Base-by-base conservation (phyloP, 345 rosid genomes). In the Iberis pinnata region DNA sequence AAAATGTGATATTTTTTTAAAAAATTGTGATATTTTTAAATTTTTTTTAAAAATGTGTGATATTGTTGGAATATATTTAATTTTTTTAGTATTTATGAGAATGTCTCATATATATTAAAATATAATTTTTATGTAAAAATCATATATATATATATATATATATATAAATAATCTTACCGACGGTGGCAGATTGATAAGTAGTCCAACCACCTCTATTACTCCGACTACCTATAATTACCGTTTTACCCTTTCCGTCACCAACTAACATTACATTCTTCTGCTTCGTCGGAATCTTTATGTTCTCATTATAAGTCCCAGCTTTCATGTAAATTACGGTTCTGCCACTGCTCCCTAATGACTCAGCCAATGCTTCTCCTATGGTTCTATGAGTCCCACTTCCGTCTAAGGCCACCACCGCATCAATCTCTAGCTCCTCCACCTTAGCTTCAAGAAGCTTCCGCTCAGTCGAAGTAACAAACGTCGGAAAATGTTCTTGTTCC, bases 171-270 rank as follows among this genome's bases (percentile, higher is more conserved):
- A 29, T 36, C 60, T 64, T 69, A 79, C 81, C 77, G 48, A 79
- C 80, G 24, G 84, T 79, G 44, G 84, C 79, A 13, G 81, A 36
- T 33, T 61, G 40, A 69, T 41, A 74, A 40, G 83, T 78, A 22
- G 79, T 61, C 53, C 47, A 80, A 7, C 81, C 83, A 9, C 59
- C 79, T 4, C 48, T 64, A 11, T 53, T 49, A 37, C 67, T 80
- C 29, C 71, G 55, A 29, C 52, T 68, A 11, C 75, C 76, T 0
- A 64, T 61, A 48, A 80, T 74, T 51, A 80, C 66, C 7, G 78
- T 73, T 58, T 61, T 67, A 1, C 76, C 82, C 71, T 73, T 80
- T 2, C 83, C 87, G 12, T 80, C 87, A 13, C 87, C 87, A 31
- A 74, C 65, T 46, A 80, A 58, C 83, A 78, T 72, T 8, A 80